Conservation (phyloP, 768 basidiomycete genomes). For the Leccinum disarticulatum region DNA sequence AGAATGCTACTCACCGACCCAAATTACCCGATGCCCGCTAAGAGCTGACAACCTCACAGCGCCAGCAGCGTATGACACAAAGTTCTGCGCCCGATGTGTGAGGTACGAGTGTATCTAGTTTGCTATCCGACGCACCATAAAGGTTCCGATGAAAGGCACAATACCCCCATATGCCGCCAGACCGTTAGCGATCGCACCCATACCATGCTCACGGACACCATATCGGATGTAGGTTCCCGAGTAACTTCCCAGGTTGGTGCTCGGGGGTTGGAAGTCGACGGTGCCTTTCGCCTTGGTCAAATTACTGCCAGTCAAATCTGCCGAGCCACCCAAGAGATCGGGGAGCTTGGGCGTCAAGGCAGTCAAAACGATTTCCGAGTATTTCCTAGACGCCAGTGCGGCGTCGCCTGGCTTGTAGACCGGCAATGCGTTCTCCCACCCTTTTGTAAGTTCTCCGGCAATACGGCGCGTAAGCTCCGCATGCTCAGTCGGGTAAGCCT, state of each 20-base stretch:
- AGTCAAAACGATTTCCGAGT: constrained; percentile 86
- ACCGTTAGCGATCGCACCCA: constrained; percentile 96
- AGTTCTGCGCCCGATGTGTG: constrained; percentile 55
- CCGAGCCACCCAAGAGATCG: constrained; percentile 86
- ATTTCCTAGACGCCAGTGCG: constrained; percentile 89
- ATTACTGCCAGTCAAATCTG: constrained; percentile 91
- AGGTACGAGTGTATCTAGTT: constrained; percentile 8
- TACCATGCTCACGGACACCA: constrained; percentile 96
- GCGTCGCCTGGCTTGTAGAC: constrained; percentile 81
- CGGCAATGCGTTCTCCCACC: constrained; percentile 85
- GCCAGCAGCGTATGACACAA: constrained; percentile 91
- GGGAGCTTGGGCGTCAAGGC: constrained; percentile 73
- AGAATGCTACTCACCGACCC: constrained; percentile 66
- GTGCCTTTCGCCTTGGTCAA: constrained; percentile 81
- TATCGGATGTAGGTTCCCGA: constrained; percentile 90
- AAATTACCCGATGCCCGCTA: constrained; percentile 86
- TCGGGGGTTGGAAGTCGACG: constrained; percentile 91
- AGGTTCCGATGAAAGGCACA: constrained; percentile 89
- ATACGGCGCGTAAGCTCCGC: constrained; percentile 86
- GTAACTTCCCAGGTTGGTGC: constrained; percentile 81
- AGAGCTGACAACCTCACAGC: constrained; percentile 90
- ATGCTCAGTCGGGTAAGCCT: constrained; percentile 82
- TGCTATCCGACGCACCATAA: constrained; percentile 58
- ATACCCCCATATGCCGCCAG: constrained; percentile 87
- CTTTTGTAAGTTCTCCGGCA: constrained; percentile 74